Base-by-base conservation (phyloP, 768 basidiomycete genomes). In the Boletus tylopilopsis region DNA sequence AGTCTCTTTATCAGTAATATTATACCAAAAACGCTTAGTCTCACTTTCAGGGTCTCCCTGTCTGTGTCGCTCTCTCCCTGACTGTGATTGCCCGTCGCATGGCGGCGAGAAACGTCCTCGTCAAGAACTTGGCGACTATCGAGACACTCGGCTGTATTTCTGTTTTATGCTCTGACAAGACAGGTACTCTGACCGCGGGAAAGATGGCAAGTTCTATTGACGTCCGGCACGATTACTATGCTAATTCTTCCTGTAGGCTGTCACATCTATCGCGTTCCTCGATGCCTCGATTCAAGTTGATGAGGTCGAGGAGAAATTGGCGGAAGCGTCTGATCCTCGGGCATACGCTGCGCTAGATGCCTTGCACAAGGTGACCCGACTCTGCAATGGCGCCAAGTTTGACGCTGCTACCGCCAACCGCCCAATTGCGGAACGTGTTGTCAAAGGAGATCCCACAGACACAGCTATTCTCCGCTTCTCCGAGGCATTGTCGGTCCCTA, bases 311-410 rank as follows among this genome's bases (percentile, higher is more conserved):
- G 45, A 44, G 12, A 33, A 39, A 16, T 45, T 63, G 12, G 47
- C 51, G 9, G 45, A 49, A 34, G 37, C 27, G 6, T 16, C 24
- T 6, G 50, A 59, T 3, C 49, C 61, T 12, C 45, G n/a, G 15
- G n/a, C 46, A 8, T 61, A 61, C 13, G 59, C 62, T 15, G 62
- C 55, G 9, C 45, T 74, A 39, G 59, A 55, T 21, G 56, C 53
- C 27, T 42, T 75, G 5, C 72, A 71, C 44, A 65, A 70, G 34
- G 61, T 80, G 24, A 67, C 76, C 32, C 72, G 76, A n/a, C 69
- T 84, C 11, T 84, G 82, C 64, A 84, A 82, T 46, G 76, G 75
- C 2, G 81, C 81, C 0, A 68, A 69, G 32, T 82, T 82, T 35
- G 76, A 76, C 32, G 60, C 64, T 21, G 49, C 50, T 27, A 59